Conservation (phyloP, 2,329 filamentous ascomycete species). For the Byssochlamys sp. region DNA sequence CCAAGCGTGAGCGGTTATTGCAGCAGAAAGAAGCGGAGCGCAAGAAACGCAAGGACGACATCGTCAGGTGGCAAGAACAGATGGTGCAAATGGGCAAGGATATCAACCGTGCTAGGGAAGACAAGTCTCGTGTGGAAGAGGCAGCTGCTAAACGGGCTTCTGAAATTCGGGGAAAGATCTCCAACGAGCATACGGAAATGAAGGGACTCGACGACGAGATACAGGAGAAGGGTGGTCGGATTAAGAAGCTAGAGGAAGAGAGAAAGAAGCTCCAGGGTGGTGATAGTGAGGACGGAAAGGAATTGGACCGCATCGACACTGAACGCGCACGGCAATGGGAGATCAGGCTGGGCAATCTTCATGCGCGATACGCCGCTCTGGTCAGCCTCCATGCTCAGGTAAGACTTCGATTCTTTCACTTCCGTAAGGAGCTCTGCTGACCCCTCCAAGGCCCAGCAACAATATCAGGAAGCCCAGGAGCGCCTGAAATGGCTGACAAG, state of each 20-base stretch:
- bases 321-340: slow-evolving; percentile 41
- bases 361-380: slow-evolving; percentile 34
- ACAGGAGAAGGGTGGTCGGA: slow-evolving; percentile 49
- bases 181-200: slow-evolving; percentile 40
- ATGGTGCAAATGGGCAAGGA: slow-evolving; percentile 44
- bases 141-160: slow-evolving; percentile 30
- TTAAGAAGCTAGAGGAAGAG: slow-evolving; percentile 54
- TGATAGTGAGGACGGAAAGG: slow-evolving; percentile 42
- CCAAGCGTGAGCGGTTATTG: slow-evolving; percentile 60
- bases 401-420: slow-evolving; percentile 3
- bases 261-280: slow-evolving; percentile 41
- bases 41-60: slow-evolving; percentile 52
- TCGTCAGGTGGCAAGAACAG: slow-evolving; percentile 49
- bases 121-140: slow-evolving; percentile 33
- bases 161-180: slow-evolving; percentile 36
- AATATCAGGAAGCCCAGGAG: slow-evolving; percentile 39
- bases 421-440: not conserved
- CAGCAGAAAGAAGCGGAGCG: slow-evolving; percentile 53
- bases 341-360: slow-evolving; percentile 32
- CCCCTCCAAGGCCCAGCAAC: slow-evolving; percentile 25
- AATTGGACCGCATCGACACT: slow-evolving; percentile 42
- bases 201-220: slow-evolving; percentile 53
- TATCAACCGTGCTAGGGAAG: slow-evolving; percentile 34
- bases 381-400: slow-evolving; percentile 33
- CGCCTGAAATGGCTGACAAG: slow-evolving; percentile 35